Base-by-base conservation (phyloP, 305 asterid genomes). In the Plantago lanceolata region DNA sequence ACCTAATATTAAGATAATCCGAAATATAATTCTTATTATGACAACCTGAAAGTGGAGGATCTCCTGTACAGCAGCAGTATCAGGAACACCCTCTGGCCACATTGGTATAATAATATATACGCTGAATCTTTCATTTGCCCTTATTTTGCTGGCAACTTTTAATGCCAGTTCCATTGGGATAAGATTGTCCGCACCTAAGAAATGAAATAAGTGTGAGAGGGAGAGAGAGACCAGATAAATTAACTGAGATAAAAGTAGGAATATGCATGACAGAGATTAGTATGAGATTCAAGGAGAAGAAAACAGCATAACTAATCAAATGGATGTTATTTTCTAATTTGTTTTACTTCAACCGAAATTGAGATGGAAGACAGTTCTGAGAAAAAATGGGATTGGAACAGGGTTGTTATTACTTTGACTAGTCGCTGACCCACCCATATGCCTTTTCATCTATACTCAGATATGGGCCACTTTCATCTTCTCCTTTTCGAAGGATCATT, bases 1-100 rank as follows among this genome's bases (percentile, higher is more conserved):
- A 24, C 28, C 28, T 12, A 40, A 40, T 40, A 12, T 40, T 40
- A 12, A 2, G 45, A 40, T 57, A 49, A 35, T 61, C 61, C 12
- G 9, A 15, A 9, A 40, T 40, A 11, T 40, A 40, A 8, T 40
- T 40, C 45, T 9, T 40, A 40, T 40, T 40, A 11, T 40, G 45
- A 33, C 74, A 73, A 89, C 98, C 95, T 93, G 98, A 97, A 97
- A 93, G 78, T 84, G 87, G 54, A 93, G 81, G 79, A 93, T 90
- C 80, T 93, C 97, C 73, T 93, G 97, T 59, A 93, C 98, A 19
- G 95, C 66, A 18, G 94, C 85, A 68, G 96, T 85, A 61, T 61
- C 73, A 21, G 97, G 98, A 69, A 71, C 89, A 71, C 97, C 98
- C 72, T 93, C 98, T 0, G 98, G 98, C 97, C 97, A 93, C 98